phyloP scores from a whole-genome alignment of 345 rosid genomes.

The Arabis hirsuta region DNA sequence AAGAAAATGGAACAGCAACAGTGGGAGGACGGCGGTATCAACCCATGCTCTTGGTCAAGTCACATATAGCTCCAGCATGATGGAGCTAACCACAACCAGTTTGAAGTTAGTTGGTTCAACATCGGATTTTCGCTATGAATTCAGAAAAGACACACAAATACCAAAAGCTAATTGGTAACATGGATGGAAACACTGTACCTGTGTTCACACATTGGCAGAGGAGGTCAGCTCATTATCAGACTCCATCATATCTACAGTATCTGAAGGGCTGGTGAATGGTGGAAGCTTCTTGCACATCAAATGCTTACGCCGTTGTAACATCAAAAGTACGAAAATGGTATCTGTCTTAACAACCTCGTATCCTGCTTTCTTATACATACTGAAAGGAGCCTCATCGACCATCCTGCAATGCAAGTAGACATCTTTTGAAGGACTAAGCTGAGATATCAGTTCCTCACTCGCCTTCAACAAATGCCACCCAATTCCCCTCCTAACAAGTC shows the following conservation, averaged over 20 bases:
- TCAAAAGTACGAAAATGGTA: conserved; percentile 64
- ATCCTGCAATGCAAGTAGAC: conserved; percentile 92
- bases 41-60: conserved; percentile 23
- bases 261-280: conserved; percentile 25
- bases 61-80: conserved; percentile 29
- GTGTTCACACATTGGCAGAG: conserved; percentile 40
- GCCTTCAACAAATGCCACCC: conserved; percentile 97
- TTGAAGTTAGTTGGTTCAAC: not conserved
- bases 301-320: conserved; percentile 88
- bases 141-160: conserved; percentile 8
- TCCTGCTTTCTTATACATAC: conserved; percentile 89
- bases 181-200: conserved; percentile 5
- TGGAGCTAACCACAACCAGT: conserved; percentile 18
- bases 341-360: conserved; percentile 73
- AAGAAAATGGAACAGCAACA: conserved; percentile 12
- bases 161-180: conserved; percentile 1
- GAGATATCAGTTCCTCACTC: conserved; percentile 76
- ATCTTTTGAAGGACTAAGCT: conserved; percentile 61
- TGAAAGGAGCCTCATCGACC: conserved; percentile 86
- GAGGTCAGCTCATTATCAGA: conserved; percentile 51
- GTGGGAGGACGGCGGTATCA: not conserved
- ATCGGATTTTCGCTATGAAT: not conserved
- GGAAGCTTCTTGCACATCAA: conserved; percentile 88
- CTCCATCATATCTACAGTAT: conserved; percentile 38
- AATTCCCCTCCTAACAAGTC: conserved; percentile 72